Base-by-base conservation (phyloP, 495 filamentous ascomycete species). In the Tuber aestivum region DNA sequence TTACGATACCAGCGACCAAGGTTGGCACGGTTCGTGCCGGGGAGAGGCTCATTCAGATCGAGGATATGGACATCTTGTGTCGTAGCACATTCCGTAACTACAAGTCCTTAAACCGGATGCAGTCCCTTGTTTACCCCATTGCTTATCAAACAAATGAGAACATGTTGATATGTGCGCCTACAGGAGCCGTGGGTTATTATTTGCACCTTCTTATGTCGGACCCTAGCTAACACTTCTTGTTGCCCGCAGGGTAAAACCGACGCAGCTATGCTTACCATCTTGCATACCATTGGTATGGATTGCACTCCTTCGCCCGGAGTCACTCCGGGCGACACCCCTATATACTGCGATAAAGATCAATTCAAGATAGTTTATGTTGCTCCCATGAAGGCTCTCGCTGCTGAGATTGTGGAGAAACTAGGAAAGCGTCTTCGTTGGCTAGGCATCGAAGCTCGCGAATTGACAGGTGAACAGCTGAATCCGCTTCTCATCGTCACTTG, bases 321-420 rank as follows among this genome's bases (percentile, higher is more conserved):
- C 71, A 84, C 92, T n/a, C 90, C 89, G 1, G 87, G 90, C 72
- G 89, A 91, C 0, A 90, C 87, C 0, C 91, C 95, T 44, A 97
- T 97, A 80, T 87, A 86, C 10, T 92, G 97, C 4, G 87, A 91
- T 56, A 86, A 90, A 23, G 91, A 97, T 45, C 93, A 95, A 77
- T 99, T 99, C 87, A 99, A 99, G 84, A 95, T 98, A 77, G 90
- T 99, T 69, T 99, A 97, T 78, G 95, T 99, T 37, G 96, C 95
- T 42, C 95, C 95, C 0, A 94, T 99, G 94, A 99, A 99, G 85
- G 95, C 95, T 23, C 85, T 99, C 40, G 95, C 96, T 14, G 94
- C 96, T 20, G 95, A 99, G 85, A 93, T 98, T 71, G 97, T 95
- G 0, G 93, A 92, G 50, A 99, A 99, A 85, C 87, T 99, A 8